phyloP scores from a whole-genome alignment of 129 eudicot species.

The Escallonia rubra region DNA sequence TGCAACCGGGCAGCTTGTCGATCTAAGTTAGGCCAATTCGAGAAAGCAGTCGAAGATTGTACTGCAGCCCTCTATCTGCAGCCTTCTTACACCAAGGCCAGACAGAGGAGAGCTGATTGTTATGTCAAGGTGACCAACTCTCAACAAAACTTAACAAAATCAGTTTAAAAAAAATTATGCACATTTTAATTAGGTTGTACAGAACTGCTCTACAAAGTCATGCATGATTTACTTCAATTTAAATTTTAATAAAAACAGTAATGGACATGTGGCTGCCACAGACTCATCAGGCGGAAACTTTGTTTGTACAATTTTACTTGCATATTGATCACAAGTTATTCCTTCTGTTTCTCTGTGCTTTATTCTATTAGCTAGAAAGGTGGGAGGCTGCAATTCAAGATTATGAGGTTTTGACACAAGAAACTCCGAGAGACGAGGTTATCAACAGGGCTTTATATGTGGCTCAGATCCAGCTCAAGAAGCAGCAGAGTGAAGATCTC shows the following conservation, averaged over 20 bases:
- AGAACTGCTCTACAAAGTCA: too few relatives aligned
- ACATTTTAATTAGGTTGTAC: too few relatives aligned
- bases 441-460: conserved; percentile 38
- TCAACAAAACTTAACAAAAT: too few relatives aligned
- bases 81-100: conserved; percentile 73
- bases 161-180: too few relatives aligned
- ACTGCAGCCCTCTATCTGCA: conserved; percentile 47
- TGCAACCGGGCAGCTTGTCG: conserved; percentile 88
- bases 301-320: too few relatives aligned
- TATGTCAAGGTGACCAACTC: conserved; percentile 39
- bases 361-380: conserved; percentile 55
- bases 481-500: conserved; percentile 22
- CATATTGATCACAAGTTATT: not conserved
- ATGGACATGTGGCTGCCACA: too few relatives aligned
- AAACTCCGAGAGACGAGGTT: conserved; percentile 46
- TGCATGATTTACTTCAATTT: too few relatives aligned
- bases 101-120: conserved; percentile 77
- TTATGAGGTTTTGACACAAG: conserved; percentile 56
- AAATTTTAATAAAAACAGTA: too few relatives aligned
- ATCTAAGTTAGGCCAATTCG: conserved; percentile 57
- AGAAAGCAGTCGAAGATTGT: conserved; percentile 71
- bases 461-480: conserved; percentile 50
- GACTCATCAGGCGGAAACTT: too few relatives aligned
- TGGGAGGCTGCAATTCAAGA: conserved; percentile 80
- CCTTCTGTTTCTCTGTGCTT: not conserved